phyloP scores from a whole-genome alignment of 2,329 filamentous ascomycete species.

The Pseudogymnoascus sp. region DNA sequence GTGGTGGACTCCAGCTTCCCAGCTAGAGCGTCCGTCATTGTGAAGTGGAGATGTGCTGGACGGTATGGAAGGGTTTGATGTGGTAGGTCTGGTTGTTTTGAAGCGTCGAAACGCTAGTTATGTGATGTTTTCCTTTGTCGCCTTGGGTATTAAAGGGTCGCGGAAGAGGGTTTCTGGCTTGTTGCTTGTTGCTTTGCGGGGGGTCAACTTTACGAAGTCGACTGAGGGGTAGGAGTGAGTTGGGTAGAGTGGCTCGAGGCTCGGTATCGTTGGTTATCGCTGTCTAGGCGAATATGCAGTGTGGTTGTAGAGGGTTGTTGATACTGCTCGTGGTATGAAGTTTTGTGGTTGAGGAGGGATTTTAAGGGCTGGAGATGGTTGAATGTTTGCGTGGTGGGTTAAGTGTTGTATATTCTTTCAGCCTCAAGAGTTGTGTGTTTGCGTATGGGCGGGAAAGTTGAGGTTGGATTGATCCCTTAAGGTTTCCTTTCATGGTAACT shows the following conservation, averaged over 20 bases:
- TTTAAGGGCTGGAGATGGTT: background rate
- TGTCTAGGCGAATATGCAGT: background rate
- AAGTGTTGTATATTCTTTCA: background rate
- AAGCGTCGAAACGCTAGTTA: slow-evolving; percentile 2
- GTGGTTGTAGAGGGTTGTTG: background rate
- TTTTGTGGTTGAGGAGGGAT: background rate
- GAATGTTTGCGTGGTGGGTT: background rate
- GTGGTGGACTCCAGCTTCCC: slow-evolving; percentile 50
- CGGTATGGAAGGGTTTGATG: background rate
- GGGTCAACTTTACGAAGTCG: background rate
- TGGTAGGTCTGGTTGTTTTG: background rate
- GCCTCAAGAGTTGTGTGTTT: slow-evolving; percentile 9
- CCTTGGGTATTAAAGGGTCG: slow-evolving; percentile 4
- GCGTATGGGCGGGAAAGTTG: slow-evolving; percentile 1
- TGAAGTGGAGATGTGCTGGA: slow-evolving; percentile 13
- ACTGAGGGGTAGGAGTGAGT: slow-evolving; percentile 9
- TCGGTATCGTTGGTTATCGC: background rate
- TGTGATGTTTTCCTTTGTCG: slow-evolving; percentile 6
- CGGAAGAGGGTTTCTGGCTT: background rate
- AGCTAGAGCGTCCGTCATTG: slow-evolving; percentile 42
- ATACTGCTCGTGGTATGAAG: background rate
- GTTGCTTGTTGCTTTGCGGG: too few relatives aligned
- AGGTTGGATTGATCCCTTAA: slow-evolving; percentile 10
- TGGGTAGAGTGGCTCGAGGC: slow-evolving; percentile 8
- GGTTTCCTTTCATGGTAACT: background rate